These are phyloP conservation scores for Ceriops zippeliana DNA, from an alignment of 345 rosid genomes.

Conservation along the genomic window DNA sequence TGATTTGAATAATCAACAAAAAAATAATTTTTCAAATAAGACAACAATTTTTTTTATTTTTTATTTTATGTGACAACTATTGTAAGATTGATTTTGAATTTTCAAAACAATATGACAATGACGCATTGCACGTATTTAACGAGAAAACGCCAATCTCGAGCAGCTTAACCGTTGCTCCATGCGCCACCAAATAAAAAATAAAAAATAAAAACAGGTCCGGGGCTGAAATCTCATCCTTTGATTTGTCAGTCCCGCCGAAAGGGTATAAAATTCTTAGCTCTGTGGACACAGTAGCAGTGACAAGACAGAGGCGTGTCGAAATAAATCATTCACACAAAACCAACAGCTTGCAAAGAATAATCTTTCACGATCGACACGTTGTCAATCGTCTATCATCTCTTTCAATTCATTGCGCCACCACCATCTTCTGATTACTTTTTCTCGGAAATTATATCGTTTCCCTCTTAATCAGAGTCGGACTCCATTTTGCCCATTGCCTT, in stretches of 20 bases:
- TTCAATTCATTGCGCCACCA: not conserved
- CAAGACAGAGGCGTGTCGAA: not conserved
- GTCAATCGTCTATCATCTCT: not conserved
- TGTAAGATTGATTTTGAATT: no score
- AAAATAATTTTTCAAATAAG: no score
- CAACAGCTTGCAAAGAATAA: not conserved
- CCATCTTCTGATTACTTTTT: no score
- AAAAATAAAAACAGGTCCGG: not conserved
- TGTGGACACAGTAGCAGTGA: not conserved
- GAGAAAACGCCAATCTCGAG: no score
- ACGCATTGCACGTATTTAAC: no score
- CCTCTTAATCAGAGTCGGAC: slow-evolving; percentile 43
- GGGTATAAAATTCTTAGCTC: not conserved
- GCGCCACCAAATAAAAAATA: no score
- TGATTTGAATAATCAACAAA: no score
- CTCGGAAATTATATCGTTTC: not conserved
- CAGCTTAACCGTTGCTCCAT: no score
- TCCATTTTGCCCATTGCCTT: slow-evolving; percentile 57
- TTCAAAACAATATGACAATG: no score
- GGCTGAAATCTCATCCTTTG: slow-evolving; percentile 1
- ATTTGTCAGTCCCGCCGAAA: not conserved
- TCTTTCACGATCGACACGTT: no score
- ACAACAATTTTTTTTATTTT: no score
- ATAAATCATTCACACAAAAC: not conserved
- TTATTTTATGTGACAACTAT: no score